Conservation (phyloP, 352 stramenopile species). For the Phytophthora sp. region DNA sequence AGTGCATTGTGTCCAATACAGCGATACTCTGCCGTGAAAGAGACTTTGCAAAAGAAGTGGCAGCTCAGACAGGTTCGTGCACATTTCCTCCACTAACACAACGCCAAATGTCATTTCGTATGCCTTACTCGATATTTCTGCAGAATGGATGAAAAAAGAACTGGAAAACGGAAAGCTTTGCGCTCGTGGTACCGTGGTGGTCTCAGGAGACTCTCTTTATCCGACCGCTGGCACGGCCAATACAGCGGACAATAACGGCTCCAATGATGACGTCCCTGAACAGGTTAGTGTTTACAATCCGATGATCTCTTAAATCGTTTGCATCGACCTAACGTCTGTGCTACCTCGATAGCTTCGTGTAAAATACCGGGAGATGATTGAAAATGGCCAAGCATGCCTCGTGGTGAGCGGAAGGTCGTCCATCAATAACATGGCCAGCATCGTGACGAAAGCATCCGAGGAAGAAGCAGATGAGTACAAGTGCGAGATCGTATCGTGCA, state of each 20-base stretch:
- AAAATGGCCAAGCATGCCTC: conserved; percentile 45
- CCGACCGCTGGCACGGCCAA: not conserved
- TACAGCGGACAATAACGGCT: conserved; percentile 27
- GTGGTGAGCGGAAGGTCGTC: conserved; percentile 38
- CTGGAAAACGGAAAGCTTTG: conserved; percentile 85
- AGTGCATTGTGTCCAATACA: conserved; percentile 81
- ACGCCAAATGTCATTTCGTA: not conserved
- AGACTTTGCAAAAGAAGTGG: conserved; percentile 38
- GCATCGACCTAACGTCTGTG: not conserved
- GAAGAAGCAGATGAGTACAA: conserved; percentile 62
- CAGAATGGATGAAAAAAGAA: conserved; percentile 81
- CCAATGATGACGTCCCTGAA: conserved; percentile 16
- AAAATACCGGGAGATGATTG: conserved; percentile 49
- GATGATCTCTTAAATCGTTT: not conserved
- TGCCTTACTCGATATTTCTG: not conserved
- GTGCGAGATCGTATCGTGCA: conserved; percentile 62
- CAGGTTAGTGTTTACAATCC: conserved; percentile 31
- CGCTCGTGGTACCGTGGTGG: conserved; percentile 65
- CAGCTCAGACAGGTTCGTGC: conserved; percentile 61
- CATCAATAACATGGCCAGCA: conserved; percentile 38
- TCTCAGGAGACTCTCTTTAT: conserved; percentile 54
- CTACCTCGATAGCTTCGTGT: conserved; percentile 29
- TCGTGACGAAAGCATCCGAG: conserved; percentile 41
- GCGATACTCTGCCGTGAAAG: conserved; percentile 41
- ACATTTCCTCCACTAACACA: not conserved